These are phyloP conservation scores for Sabuloglossum arenarium DNA, from an alignment of 495 filamentous ascomycete species.

Conservation along the genomic window DNA sequence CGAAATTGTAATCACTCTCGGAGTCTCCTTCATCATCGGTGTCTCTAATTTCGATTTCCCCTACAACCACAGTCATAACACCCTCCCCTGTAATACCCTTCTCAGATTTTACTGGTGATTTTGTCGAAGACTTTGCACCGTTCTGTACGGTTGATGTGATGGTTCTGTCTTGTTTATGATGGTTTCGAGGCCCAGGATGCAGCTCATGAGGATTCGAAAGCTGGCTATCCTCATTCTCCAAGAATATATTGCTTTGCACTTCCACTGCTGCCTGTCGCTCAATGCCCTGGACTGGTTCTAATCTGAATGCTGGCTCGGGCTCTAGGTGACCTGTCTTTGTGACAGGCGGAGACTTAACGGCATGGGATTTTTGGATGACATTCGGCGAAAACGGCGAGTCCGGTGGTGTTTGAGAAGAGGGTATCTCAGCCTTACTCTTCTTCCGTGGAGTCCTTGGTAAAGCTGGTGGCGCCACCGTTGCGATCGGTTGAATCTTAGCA, in stretches of 20 bases:
- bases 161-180: neutral
- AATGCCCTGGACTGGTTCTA: neutral
- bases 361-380: slow-evolving; percentile 1
- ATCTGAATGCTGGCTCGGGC: neutral
- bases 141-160: neutral
- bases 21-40: slow-evolving; percentile 8
- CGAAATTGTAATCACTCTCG: neutral
- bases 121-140: neutral
- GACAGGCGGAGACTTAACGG: neutral
- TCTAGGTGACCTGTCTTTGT: neutral
- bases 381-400: slow-evolving; percentile 16
- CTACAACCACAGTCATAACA: neutral
- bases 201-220: too few relatives aligned
- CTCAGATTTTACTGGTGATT: neutral
- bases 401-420: slow-evolving; percentile 20
- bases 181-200: neutral
- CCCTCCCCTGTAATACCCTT: neutral
- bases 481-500: neutral
- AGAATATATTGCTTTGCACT: slow-evolving; percentile 10
- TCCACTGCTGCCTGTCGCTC: slow-evolving; percentile 1
- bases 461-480: neutral
- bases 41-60: slow-evolving; percentile 2
- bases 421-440: slow-evolving; percentile 11
- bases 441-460: neutral
- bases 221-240: slow-evolving; percentile 7